Evolutionary conservation across 2,329 filamentous ascomycete species (phyloP), one percentile per base, ranked within the genome.

Genomic region (Aspergillus pseudonomiae): DNA sequence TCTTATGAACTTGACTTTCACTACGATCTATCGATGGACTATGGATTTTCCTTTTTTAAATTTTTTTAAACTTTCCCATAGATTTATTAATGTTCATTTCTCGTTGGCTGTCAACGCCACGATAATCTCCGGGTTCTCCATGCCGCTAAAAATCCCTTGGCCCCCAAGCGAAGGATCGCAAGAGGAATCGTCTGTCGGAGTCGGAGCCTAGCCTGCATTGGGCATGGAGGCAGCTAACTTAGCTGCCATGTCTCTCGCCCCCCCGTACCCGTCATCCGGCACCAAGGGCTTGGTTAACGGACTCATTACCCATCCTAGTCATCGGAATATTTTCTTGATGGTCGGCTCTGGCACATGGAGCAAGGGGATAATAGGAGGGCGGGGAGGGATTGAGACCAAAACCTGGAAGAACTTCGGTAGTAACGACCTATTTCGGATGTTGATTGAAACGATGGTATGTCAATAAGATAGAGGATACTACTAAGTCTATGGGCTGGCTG

Each of bases 51-150:
- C 11, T 16, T 58, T 60, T 28, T 60, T 46, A 60, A 3, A 26
- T 26, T 26, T 58, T 60, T 28, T 60, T 46, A 62, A 62, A 48
- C 26, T 43, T 60, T 68, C 19, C 39, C 39, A 54, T 57, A 50
- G 21, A 57, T 50, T 48, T 11, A 46, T 24, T 12, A 46, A 24
- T 46, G n/a, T 6, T 46, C 21, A 21, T 46, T 54, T 63, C 60
- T 66, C 46, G 61, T 66, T 65, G 64, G 65, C 55, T 60, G 60
- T 53, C 64, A 63, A 59, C 61, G 60, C 67, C 65, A 70, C 63
- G 65, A 70, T 69, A 71, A 71, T 70, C 68, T 71, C 69, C 69
- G 69, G 67, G 63, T 67, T 60, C 60, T 63, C 63, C 65, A 65
- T 32, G 43, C 41, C 59, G 57, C 62, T 65, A 68, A 63, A 59